A percentile compares a stretch with the other conserved stretches of the same genome.
Evolutionary conservation across 164 flowering plant genomes (phyloP).

Genomic region (Euptelea pleiosperma): DNA sequence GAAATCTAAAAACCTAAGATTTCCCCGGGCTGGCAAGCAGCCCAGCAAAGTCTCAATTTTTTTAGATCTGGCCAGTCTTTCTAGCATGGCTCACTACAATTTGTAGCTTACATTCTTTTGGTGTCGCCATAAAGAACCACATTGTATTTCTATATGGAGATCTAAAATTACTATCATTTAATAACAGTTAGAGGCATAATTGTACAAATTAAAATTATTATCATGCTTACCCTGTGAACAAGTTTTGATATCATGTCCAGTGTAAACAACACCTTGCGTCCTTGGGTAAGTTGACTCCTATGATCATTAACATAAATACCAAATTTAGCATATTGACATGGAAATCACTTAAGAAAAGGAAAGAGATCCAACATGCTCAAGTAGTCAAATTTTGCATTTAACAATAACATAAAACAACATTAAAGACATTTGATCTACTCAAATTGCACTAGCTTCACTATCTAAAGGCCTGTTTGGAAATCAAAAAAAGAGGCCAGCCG

Average conservation of each 20-base stretch:
- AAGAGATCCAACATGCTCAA: not conserved
- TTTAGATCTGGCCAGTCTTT: not conserved
- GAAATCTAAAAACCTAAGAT: no score
- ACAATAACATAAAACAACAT: not conserved
- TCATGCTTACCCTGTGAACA: conserved; percentile 61
- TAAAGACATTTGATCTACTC: not conserved
- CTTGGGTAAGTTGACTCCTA: conserved; percentile 85
- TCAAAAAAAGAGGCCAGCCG: no score
- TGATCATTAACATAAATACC: conserved; percentile 5
- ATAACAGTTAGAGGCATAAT: not conserved
- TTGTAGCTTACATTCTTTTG: not conserved
- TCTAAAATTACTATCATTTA: not conserved
- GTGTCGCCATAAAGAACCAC: not conserved
- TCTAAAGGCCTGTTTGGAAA: no score
- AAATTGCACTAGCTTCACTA: no score
- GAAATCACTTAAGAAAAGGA: not conserved
- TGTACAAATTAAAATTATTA: not conserved
- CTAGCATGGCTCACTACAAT: not conserved
- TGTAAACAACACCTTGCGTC: conserved; percentile 72
- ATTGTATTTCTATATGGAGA: not conserved
- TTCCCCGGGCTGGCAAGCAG: no score
- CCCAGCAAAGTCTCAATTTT: not conserved
- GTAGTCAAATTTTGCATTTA: not conserved
- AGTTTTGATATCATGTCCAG: conserved; percentile 80
- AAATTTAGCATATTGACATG: not conserved